Evolutionary conservation across 257 asterid genomes (phyloP).

Genomic region (Solanum medicagineum): DNA sequence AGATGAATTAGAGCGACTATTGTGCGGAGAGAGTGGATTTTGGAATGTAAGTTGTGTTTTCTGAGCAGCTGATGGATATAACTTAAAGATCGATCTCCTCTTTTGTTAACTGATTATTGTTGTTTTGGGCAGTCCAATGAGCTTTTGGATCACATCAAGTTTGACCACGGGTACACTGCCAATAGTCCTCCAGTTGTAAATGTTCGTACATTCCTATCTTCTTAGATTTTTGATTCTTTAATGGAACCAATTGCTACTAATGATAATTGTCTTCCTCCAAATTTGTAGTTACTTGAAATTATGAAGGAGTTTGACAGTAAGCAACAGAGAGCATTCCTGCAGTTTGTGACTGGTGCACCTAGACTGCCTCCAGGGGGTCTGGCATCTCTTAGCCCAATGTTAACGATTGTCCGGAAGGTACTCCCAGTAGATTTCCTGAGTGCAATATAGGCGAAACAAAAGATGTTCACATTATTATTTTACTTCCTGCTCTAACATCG

Average conservation of each 20-base stretch:
- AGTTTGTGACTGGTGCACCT: constrained; percentile 95
- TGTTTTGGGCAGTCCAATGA: constrained; percentile 46
- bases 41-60: constrained; percentile 59
- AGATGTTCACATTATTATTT: background rate
- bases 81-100: background rate
- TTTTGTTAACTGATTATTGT: background rate
- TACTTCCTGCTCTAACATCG: background rate
- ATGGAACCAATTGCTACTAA: background rate
- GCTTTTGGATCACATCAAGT: constrained; percentile 79
- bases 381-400: constrained; percentile 86
- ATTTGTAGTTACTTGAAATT: constrained; percentile 62
- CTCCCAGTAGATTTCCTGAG: background rate
- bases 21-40: constrained; percentile 73
- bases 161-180: constrained; percentile 90
- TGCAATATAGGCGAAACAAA: background rate
- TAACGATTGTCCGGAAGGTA: constrained; percentile 92
- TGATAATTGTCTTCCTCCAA: background rate
- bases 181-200: constrained; percentile 68
- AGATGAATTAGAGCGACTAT: constrained; percentile 73
- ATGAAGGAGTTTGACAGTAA: constrained; percentile 59
- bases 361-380: constrained; percentile 90
- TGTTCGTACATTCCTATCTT: constrained; percentile 29
- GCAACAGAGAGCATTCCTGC: constrained; percentile 86
- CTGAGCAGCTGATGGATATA: background rate
- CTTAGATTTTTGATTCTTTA: background rate